Evolutionary conservation across 2,329 filamentous ascomycete genomes (phyloP).

Genomic region (Colletotrichum karsti): DNA sequence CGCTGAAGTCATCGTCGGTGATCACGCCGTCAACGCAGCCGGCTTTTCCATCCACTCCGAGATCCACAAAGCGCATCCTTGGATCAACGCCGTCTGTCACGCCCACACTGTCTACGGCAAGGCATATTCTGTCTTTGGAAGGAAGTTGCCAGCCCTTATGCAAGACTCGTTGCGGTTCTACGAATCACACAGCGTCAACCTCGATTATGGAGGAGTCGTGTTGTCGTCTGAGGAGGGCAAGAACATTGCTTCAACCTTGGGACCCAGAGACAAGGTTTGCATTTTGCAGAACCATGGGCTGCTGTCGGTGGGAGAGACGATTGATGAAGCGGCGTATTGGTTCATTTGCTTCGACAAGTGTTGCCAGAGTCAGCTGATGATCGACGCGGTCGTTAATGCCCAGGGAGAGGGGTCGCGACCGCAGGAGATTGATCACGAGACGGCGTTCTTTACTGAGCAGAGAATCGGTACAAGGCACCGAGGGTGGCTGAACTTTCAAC

Average conservation of each 20-base stretch:
- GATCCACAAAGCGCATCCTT: conserved; percentile 69
- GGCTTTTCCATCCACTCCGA: conserved; percentile 76
- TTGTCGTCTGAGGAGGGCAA: conserved; percentile 70
- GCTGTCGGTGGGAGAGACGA: conserved; percentile 72
- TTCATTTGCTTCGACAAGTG: conserved; percentile 73
- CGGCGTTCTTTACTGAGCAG: conserved; percentile 8
- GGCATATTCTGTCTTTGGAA: conserved; percentile 72
- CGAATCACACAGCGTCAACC: conserved; percentile 70
- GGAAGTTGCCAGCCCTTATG: conserved; percentile 72
- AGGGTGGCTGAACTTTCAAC: conserved; percentile 6
- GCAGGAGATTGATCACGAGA: conserved; percentile 5
- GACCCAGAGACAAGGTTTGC: conserved; percentile 62
- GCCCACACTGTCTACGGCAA: conserved; percentile 71
- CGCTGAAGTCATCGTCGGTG: conserved; percentile 73
- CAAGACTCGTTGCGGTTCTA: conserved; percentile 72
- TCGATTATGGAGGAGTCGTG: conserved; percentile 58
- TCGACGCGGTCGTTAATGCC: conserved; percentile 52
- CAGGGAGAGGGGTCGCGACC: neutral
- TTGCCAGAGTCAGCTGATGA: conserved; percentile 72
- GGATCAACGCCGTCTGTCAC: conserved; percentile 74
- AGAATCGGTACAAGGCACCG: neutral
- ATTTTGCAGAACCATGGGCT: conserved; percentile 78
- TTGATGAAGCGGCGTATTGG: conserved; percentile 77
- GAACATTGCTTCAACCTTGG: conserved; percentile 69
- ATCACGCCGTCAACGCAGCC: conserved; percentile 69